These are phyloP conservation scores for Penicillium canescens DNA, from an alignment of 495 filamentous ascomycete genomes.

Conservation along the genomic window DNA sequence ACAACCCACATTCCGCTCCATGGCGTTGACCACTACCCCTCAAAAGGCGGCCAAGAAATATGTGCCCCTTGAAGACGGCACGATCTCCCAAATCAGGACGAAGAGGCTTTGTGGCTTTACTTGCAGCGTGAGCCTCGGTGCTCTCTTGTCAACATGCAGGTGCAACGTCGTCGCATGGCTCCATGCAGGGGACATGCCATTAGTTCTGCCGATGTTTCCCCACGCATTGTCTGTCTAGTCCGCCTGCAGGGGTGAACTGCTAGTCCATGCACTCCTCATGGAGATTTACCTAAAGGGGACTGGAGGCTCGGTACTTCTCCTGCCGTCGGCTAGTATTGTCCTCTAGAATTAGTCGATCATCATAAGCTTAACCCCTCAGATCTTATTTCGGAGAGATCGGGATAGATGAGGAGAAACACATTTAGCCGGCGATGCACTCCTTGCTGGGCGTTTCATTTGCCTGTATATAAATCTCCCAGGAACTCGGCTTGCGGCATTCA, in stretches of 20 bases:
- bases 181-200: neutral
- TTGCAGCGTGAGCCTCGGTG: neutral
- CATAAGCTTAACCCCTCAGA: neutral
- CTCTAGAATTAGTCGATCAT: conserved; percentile 8
- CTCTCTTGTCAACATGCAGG: neutral
- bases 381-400: neutral
- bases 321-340: neutral
- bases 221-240: neutral
- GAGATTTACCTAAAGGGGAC: conserved; percentile 20
- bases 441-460: neutral
- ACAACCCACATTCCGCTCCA: conserved; percentile 3
- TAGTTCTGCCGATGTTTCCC: conserved; percentile 19
- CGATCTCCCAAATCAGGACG: neutral
- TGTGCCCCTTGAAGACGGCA: neutral
- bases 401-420: neutral
- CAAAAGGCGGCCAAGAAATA: conserved; percentile 5
- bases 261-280: conserved; percentile 19
- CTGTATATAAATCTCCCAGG: conserved; percentile 2
- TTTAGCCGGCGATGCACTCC: conserved; percentile 3
- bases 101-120: neutral
- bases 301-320: conserved; percentile 2
- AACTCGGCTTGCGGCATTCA: neutral
- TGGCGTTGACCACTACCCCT: neutral
- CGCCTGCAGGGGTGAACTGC: neutral
- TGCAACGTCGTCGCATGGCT: neutral